These are phyloP conservation scores for Podila epicladia DNA, from an alignment of 192 early-diverging fungal genomes.

Conservation along the genomic window DNA sequence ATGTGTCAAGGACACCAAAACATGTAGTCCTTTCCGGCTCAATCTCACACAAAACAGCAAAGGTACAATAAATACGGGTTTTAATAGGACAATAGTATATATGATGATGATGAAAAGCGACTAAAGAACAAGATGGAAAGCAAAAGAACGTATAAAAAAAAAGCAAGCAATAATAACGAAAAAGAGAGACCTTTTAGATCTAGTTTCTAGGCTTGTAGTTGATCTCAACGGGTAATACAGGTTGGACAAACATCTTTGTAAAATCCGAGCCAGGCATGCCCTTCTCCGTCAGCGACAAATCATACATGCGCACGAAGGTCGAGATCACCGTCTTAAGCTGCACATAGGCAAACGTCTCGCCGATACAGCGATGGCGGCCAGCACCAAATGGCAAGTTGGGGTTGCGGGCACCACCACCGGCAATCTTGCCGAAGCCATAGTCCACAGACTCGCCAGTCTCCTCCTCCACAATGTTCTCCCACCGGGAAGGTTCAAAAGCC, in stretches of 20 bases:
- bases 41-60: too few relatives aligned
- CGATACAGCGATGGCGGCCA: slow-evolving; percentile 97
- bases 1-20: too few relatives aligned
- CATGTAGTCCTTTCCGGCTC: too few relatives aligned
- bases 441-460: slow-evolving; percentile 67
- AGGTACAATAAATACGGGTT: too few relatives aligned
- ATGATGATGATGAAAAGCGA: not conserved
- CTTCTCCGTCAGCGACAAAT: slow-evolving; percentile 71
- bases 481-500: slow-evolving; percentile 85
- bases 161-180: not conserved
- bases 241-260: slow-evolving; percentile 93
- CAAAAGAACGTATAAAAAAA: not conserved
- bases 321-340: slow-evolving; percentile 96
- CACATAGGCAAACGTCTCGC: slow-evolving; percentile 94
- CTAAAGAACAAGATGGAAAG: slow-evolving; percentile 5
- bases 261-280: slow-evolving; percentile 87
- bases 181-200: not conserved
- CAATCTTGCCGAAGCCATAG: slow-evolving; percentile 81
- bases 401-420: slow-evolving; percentile 69
- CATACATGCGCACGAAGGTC: slow-evolving; percentile 82
- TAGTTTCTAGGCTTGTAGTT: slow-evolving; percentile 46
- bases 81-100: not conserved
- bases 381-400: slow-evolving; percentile 98
- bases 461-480: slow-evolving; percentile 69
- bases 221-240: slow-evolving; percentile 67